A percentile compares a stretch with the other conserved stretches of the same genome.
phyloP scores from a whole-genome alignment of 1,139 yeast genomes.

The Meyerozyma athensensis region DNA sequence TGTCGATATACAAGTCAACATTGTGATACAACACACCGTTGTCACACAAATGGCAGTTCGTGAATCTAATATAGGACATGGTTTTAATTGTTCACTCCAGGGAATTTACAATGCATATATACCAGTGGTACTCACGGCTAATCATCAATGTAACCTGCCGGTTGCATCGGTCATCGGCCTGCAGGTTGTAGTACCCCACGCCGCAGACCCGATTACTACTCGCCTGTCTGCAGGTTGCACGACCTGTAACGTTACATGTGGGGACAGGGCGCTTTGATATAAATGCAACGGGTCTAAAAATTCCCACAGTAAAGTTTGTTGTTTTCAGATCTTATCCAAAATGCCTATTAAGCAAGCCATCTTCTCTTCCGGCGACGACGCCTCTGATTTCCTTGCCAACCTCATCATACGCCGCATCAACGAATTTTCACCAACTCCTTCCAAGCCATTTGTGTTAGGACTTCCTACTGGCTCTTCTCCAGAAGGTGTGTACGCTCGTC shows the following conservation, averaged over 20 bases:
- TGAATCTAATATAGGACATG: conserved; percentile 23
- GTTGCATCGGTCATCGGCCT: not conserved
- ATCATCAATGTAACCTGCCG: conserved; percentile 1
- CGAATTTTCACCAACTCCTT: conserved; percentile 41
- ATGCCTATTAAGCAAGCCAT: conserved; percentile 34
- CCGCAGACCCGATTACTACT: not conserved
- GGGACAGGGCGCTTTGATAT: not conserved
- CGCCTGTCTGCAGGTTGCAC: not conserved
- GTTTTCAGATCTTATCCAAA: too few relatives aligned
- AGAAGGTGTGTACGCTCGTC: conserved; percentile 48
- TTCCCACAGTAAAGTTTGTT: too few relatives aligned
- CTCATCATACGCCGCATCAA: conserved; percentile 44
- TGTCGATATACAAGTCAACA: conserved; percentile 45
- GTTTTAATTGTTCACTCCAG: too few relatives aligned
- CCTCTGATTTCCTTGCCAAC: conserved; percentile 48
- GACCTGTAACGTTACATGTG: conserved; percentile 2
- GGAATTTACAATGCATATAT: conserved; percentile 1
- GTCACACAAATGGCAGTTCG: conserved; percentile 51
- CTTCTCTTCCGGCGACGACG: conserved; percentile 37
- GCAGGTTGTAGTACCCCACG: too few relatives aligned
- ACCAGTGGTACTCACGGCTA: not conserved
- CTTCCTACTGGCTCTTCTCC: conserved; percentile 68
- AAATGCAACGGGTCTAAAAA: not conserved
- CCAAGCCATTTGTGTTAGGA: conserved; percentile 54
- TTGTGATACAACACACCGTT: conserved; percentile 37